These are phyloP conservation scores for Leishmania aethiopica DNA, from an alignment of 208 protist genomes.

Conservation along the genomic window DNA sequence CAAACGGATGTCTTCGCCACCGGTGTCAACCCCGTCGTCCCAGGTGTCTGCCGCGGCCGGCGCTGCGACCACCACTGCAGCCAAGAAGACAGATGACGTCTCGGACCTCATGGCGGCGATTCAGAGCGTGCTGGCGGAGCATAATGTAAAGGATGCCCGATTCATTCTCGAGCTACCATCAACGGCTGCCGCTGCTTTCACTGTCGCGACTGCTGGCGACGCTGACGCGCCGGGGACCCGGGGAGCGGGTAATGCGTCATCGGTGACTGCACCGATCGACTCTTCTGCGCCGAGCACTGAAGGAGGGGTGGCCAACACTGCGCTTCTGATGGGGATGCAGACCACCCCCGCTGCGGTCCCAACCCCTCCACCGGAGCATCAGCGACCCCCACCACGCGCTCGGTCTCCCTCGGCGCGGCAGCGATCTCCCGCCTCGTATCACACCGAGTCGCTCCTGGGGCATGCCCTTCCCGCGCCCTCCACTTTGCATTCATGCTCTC, in stretches of 20 bases:
- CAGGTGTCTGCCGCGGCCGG: neutral
- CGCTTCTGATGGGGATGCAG: neutral
- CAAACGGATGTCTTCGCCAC: neutral
- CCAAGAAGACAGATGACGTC: conserved; percentile 5
- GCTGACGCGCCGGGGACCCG: neutral
- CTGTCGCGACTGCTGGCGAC: neutral
- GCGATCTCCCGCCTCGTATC: neutral
- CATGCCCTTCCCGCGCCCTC: no score
- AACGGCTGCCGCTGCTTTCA: neutral
- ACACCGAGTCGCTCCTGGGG: neutral
- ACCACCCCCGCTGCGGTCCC: conserved; percentile 3
- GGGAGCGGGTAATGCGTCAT: neutral
- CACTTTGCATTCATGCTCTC: neutral
- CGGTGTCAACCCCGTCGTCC: neutral
- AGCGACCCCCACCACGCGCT: conserved; percentile 24
- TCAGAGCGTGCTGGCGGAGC: conserved; percentile 48
- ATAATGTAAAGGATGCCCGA: conserved; percentile 48
- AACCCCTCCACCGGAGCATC: conserved; percentile 14
- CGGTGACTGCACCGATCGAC: neutral
- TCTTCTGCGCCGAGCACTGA: neutral
- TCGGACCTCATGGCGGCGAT: conserved; percentile 47
- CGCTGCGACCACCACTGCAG: neutral
- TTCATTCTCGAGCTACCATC: conserved; percentile 45
- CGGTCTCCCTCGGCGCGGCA: conserved; percentile 15
- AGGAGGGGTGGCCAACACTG: neutral